These are phyloP conservation scores for Nothomitra cinnamomea DNA, from an alignment of 2,329 filamentous ascomycete species.

Conservation along the genomic window DNA sequence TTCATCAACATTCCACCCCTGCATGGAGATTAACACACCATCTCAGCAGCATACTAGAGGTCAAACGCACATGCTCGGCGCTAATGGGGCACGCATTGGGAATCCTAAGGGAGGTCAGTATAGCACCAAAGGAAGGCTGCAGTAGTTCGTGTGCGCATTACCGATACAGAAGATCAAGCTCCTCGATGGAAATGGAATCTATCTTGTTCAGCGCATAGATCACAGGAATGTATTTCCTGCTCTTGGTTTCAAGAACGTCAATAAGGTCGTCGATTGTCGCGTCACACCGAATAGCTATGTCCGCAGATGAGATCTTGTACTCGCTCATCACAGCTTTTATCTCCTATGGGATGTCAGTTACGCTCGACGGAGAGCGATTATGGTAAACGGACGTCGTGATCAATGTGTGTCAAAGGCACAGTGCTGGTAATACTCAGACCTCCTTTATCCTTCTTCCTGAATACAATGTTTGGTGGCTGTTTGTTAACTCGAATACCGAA, in stretches of 20 bases:
- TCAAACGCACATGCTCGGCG: constrained; percentile 43
- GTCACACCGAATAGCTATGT: constrained; percentile 95
- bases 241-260: constrained; percentile 86
- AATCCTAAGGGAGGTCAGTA: constrained; percentile 31
- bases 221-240: constrained; percentile 93
- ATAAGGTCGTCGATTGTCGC: constrained; percentile 95
- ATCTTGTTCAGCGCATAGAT: constrained; percentile 99
- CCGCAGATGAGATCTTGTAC: constrained; percentile 89
- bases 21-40: constrained; percentile 16
- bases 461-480: constrained; percentile 91
- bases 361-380: constrained; percentile 1
- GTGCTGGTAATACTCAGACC: constrained; percentile 94
- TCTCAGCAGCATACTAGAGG: background rate
- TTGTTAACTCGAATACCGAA: constrained; percentile 99
- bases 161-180: constrained; percentile 80
- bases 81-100: constrained; percentile 95
- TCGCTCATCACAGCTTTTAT: constrained; percentile 97
- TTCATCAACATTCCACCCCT: constrained; percentile 96
- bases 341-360: constrained; percentile 33
- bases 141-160: background rate
- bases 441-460: constrained; percentile 98
- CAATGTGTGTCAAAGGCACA: constrained; percentile 78
- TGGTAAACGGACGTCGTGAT: constrained; percentile 45
- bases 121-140: constrained; percentile 19
- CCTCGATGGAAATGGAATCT: constrained; percentile 92